These are phyloP conservation scores for Cryomyces minteri DNA, from an alignment of 495 filamentous ascomycete genomes.

Conservation along the genomic window DNA sequence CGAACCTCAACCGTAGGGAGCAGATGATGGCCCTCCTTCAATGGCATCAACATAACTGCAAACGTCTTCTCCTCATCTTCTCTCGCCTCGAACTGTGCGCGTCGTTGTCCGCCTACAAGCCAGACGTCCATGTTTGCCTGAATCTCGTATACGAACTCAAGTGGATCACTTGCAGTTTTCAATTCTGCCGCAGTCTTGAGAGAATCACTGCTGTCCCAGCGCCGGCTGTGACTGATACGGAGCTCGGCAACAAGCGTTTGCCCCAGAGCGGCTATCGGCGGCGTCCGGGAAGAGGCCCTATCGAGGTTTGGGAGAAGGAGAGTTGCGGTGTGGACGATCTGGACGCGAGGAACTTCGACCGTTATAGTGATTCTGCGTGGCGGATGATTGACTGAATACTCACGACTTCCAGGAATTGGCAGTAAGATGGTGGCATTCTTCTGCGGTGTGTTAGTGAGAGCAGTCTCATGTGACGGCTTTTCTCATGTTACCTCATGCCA, in stretches of 20 bases:
- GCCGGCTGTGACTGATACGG: slow-evolving; percentile 54
- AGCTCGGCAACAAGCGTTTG: slow-evolving; percentile 55
- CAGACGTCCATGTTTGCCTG: slow-evolving; percentile 57
- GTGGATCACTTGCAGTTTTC: slow-evolving; percentile 21
- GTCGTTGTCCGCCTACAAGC: slow-evolving; percentile 67
- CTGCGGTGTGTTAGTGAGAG: not conserved
- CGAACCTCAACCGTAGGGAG: slow-evolving; percentile 68
- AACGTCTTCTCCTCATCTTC: slow-evolving; percentile 30
- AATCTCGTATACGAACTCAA: slow-evolving; percentile 75
- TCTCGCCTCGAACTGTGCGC: slow-evolving; percentile 51
- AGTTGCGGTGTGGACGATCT: slow-evolving; percentile 69
- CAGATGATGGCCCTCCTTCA: slow-evolving; percentile 54
- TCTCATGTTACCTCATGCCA: slow-evolving; percentile 15
- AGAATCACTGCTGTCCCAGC: slow-evolving; percentile 41
- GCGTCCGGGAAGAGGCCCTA: slow-evolving; percentile 13
- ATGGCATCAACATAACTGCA: slow-evolving; percentile 56
- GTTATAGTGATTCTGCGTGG: slow-evolving; percentile 38
- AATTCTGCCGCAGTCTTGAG: slow-evolving; percentile 9
- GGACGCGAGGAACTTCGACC: slow-evolving; percentile 73
- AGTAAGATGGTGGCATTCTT: slow-evolving; percentile 2
- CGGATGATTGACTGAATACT: slow-evolving; percentile 1
- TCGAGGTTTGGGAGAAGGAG: slow-evolving; percentile 32
- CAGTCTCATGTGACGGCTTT: not conserved
- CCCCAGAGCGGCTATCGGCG: slow-evolving; percentile 36
- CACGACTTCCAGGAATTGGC: not conserved